These are phyloP conservation scores for Nakaseomyces uthaithaninus DNA, from an alignment of 1,139 yeast genomes.

Conservation along the genomic window DNA sequence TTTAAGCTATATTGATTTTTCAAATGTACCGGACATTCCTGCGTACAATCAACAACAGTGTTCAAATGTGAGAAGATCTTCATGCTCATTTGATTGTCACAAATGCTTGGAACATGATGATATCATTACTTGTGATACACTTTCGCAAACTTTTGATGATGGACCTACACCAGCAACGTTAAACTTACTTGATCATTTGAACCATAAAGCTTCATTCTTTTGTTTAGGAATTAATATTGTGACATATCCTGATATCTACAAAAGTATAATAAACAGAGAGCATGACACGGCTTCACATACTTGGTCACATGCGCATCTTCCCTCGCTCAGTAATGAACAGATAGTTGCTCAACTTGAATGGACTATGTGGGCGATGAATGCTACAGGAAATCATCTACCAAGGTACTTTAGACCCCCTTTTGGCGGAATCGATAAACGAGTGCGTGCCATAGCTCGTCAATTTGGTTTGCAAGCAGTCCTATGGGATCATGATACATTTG, in stretches of 20 bases:
- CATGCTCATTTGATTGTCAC: constrained; percentile 82
- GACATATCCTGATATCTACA: constrained; percentile 65
- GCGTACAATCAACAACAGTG: constrained; percentile 57
- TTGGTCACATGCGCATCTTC: constrained; percentile 85
- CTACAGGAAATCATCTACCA: constrained; percentile 82
- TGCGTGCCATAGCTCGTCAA: constrained; percentile 68
- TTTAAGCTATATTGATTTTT: constrained; percentile 56
- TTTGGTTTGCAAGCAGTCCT: constrained; percentile 82
- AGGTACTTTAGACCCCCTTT: constrained; percentile 95
- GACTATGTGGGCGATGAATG: constrained; percentile 98
- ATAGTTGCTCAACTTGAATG: constrained; percentile 85
- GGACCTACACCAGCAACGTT: constrained; percentile 79
- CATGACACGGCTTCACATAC: constrained; percentile 86
- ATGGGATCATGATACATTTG: constrained; percentile 90
- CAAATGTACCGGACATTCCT: constrained; percentile 41
- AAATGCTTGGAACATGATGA: constrained; percentile 76
- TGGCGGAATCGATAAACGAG: constrained; percentile 86
- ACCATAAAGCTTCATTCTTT: constrained; percentile 64
- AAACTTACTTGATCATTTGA: constrained; percentile 45
- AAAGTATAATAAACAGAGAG: constrained; percentile 47
- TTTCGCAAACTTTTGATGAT: constrained; percentile 89
- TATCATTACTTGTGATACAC: constrained; percentile 58
- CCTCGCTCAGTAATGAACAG: constrained; percentile 66
- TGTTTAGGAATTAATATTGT: constrained; percentile 77
- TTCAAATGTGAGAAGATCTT: constrained; percentile 37